These are phyloP conservation scores for Suillus cothurnatus DNA, from an alignment of 768 basidiomycete species.

Conservation along the genomic window DNA sequence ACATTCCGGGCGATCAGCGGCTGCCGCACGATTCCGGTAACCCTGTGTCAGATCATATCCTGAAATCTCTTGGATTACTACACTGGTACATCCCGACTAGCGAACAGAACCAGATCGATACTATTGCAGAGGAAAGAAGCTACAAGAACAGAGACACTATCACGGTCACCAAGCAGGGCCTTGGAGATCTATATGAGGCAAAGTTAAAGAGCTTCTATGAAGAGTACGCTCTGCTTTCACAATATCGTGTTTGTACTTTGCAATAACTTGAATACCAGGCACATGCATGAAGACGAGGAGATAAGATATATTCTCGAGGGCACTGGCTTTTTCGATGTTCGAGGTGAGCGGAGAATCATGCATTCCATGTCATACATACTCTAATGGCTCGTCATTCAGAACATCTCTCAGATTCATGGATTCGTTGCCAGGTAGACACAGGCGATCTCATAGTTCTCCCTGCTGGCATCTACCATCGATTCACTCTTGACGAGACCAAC, in stretches of 20 bases:
- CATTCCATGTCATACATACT: neutral
- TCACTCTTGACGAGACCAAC: constrained; percentile 81
- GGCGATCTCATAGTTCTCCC: constrained; percentile 90
- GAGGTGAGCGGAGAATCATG: constrained; percentile 55
- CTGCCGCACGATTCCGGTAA: constrained; percentile 72
- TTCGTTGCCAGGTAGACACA: constrained; percentile 71
- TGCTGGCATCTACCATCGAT: constrained; percentile 92
- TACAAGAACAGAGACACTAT: constrained; percentile 88
- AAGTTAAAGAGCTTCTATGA: constrained; percentile 84
- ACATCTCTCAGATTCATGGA: constrained; percentile 71
- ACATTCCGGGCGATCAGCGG: constrained; percentile 79
- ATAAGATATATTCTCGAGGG: constrained; percentile 88
- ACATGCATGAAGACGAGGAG: constrained; percentile 96
- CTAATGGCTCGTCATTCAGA: constrained; percentile 41
- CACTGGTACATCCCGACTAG: constrained; percentile 65
- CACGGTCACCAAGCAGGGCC: constrained; percentile 71
- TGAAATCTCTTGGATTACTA: constrained; percentile 63
- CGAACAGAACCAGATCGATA: constrained; percentile 56
- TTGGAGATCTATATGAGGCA: constrained; percentile 82
- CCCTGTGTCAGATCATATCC: constrained; percentile 50
- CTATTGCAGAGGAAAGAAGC: constrained; percentile 62
- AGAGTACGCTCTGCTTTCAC: constrained; percentile 52
- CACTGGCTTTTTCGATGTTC: constrained; percentile 89
- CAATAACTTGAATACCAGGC: constrained; percentile 43
- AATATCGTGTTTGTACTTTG: neutral